These are phyloP conservation scores for Trematosphaeria pertusa DNA, from an alignment of 2,329 filamentous ascomycete species.

Conservation along the genomic window DNA sequence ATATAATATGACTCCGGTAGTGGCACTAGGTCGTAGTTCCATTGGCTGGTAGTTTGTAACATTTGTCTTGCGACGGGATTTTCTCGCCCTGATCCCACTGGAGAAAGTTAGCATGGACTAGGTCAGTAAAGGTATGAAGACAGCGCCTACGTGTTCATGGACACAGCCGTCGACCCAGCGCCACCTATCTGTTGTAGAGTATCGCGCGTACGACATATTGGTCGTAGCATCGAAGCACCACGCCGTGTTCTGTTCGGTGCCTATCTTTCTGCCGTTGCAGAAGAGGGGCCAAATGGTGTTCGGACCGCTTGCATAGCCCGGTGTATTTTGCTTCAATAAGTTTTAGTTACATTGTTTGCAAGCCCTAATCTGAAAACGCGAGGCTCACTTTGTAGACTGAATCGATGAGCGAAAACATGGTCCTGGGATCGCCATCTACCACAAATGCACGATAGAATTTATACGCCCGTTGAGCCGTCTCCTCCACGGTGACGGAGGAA, in stretches of 20 bases:
- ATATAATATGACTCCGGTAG: no score
- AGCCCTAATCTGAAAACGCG: not conserved
- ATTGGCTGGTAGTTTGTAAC: no score
- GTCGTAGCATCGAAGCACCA: constrained; percentile 27
- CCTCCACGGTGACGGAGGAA: constrained; percentile 18
- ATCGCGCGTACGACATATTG: constrained; percentile 26
- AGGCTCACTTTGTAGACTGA: constrained; percentile 18
- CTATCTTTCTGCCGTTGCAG: constrained; percentile 20
- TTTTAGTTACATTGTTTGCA: not conserved
- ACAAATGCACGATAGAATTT: constrained; percentile 27
- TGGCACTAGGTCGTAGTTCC: no score
- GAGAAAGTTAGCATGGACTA: no score
- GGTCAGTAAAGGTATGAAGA: no score
- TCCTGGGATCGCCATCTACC: constrained; percentile 24
- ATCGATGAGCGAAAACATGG: constrained; percentile 28
- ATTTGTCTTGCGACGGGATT: no score
- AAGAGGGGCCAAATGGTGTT: constrained; percentile 25
- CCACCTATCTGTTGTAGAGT: constrained; percentile 21
- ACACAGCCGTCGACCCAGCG: no score
- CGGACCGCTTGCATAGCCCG: constrained; percentile 20
- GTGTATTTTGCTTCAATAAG: constrained; percentile 21
- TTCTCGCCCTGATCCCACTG: no score
- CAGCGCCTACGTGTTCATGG: no score
- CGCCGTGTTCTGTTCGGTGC: constrained; percentile 16
- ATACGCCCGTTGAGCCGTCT: constrained; percentile 24